Evolutionary conservation across 805 yeast genomes (phyloP).

Genomic region (Jamesozyma hellenica): DNA sequence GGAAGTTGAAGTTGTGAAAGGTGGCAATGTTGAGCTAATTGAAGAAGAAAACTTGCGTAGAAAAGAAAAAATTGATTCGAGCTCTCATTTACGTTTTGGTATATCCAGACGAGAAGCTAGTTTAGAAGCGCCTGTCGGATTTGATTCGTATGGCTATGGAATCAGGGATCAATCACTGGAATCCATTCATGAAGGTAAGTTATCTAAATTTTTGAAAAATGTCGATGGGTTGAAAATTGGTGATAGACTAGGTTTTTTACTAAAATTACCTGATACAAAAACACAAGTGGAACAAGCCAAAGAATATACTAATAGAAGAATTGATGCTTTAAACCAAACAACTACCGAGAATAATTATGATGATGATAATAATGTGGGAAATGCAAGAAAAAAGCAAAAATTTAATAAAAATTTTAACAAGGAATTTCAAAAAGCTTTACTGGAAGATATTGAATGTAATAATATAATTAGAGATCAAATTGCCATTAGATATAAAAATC

Average conservation of each 20-base stretch:
- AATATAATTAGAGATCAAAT: constrained; percentile 71
- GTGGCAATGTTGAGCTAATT: constrained; percentile 13
- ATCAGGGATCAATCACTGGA: constrained; percentile 71
- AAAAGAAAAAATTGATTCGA: constrained; percentile 23
- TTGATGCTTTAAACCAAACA: constrained; percentile 17
- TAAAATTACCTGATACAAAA: constrained; percentile 51
- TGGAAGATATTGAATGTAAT: constrained; percentile 20
- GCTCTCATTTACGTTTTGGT: constrained; percentile 69
- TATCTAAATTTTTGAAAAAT: constrained; percentile 37
- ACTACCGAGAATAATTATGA: not conserved
- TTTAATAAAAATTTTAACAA: constrained; percentile 5
- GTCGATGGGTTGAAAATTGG: constrained; percentile 46
- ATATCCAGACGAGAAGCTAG: constrained; percentile 77
- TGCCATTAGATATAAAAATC: constrained; percentile 73
- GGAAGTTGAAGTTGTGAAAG: constrained; percentile 52
- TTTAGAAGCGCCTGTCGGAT: constrained; percentile 91
- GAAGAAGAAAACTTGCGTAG: constrained; percentile 2
- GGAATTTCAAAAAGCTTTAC: constrained; percentile 25
- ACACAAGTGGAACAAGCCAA: constrained; percentile 36
- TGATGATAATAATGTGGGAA: not conserved
- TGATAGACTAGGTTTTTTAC: constrained; percentile 72
- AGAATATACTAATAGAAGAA: constrained; percentile 29
- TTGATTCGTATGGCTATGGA: constrained; percentile 90
- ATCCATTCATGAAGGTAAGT: constrained; percentile 44
- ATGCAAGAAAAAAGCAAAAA: constrained; percentile 7